phyloP scores from a whole-genome alignment of 805 yeast species.

The Wickerhamiella cacticola region DNA sequence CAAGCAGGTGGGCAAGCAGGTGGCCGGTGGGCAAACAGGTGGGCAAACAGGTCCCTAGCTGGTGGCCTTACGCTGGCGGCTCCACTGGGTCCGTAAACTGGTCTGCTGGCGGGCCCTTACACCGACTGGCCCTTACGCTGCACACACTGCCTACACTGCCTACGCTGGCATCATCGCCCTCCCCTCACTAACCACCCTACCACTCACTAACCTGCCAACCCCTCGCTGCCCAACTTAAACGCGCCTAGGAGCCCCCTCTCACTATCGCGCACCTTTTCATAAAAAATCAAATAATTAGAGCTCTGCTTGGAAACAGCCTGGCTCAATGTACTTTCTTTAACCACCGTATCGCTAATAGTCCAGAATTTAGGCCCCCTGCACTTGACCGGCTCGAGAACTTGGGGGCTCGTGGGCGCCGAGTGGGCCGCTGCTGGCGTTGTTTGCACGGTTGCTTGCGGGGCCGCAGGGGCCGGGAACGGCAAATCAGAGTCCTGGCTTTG shows the following conservation, averaged over 20 bases:
- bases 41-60: too few species aligned
- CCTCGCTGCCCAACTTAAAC: too few species aligned
- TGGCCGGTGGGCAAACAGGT: too few species aligned
- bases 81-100: too few species aligned
- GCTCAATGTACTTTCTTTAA: slow-evolving; percentile 45
- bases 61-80: too few species aligned
- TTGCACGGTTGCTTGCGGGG: slow-evolving; percentile 3
- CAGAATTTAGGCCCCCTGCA: slow-evolving; percentile 32
- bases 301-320: slow-evolving; percentile 56
- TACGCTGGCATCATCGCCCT: too few species aligned
- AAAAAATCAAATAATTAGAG: slow-evolving; percentile 79
- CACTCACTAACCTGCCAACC: too few species aligned
- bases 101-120: too few species aligned
- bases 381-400: not conserved
- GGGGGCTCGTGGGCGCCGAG: not conserved
- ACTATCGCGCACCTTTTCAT: slow-evolving; percentile 23
- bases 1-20: not conserved
- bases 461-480: slow-evolving; percentile 11
- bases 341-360: slow-evolving; percentile 70
- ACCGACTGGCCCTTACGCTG: too few species aligned
- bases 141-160: too few species aligned
- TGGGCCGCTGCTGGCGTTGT: not conserved
- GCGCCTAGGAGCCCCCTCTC: too few species aligned
- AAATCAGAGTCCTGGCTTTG: not conserved
- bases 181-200: too few species aligned